Evolutionary conservation across 2,329 filamentous ascomycete species (phyloP).

Genomic region (Sporothrix mexicana): DNA sequence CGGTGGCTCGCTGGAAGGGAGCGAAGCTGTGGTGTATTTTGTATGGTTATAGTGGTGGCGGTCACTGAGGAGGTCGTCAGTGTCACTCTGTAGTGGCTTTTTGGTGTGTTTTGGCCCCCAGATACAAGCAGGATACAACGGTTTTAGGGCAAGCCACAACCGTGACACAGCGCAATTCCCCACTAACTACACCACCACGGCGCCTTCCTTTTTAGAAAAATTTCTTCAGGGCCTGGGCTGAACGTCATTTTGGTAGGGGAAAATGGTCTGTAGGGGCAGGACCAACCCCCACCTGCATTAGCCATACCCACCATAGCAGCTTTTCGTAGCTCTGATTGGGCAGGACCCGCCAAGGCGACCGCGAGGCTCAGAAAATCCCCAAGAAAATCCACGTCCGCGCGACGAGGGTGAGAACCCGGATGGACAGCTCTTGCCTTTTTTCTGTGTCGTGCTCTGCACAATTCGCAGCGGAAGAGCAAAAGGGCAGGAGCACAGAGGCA

Average conservation of each 20-base stretch:
- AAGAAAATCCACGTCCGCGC: conserved; percentile 16
- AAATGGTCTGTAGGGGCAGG: conserved; percentile 3
- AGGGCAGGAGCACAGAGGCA: neutral
- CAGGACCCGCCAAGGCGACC: conserved; percentile 4
- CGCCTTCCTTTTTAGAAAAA: conserved; percentile 28
- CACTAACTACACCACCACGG: neutral
- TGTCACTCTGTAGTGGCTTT: neutral
- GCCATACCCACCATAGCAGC: conserved; percentile 11
- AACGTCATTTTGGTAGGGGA: conserved; percentile 18
- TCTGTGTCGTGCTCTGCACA: conserved; percentile 6
- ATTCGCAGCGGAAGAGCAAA: conserved; percentile 1
- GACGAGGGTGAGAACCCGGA: conserved; percentile 40
- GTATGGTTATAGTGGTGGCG: too few relatives aligned
- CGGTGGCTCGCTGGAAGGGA: neutral
- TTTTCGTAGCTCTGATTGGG: conserved; percentile 20
- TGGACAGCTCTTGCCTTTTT: conserved; percentile 33
- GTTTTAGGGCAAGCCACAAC: neutral
- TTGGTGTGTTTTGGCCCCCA: neutral
- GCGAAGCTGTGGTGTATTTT: neutral
- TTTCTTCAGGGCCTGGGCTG: conserved; percentile 18
- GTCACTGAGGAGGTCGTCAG: neutral
- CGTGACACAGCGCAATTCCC: neutral
- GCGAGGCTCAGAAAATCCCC: conserved; percentile 31
- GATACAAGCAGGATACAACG: neutral
- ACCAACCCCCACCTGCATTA: conserved; percentile 29